phyloP scores from a whole-genome alignment of 2,329 filamentous ascomycete genomes.

The Lecanoromycetidae sp. region DNA sequence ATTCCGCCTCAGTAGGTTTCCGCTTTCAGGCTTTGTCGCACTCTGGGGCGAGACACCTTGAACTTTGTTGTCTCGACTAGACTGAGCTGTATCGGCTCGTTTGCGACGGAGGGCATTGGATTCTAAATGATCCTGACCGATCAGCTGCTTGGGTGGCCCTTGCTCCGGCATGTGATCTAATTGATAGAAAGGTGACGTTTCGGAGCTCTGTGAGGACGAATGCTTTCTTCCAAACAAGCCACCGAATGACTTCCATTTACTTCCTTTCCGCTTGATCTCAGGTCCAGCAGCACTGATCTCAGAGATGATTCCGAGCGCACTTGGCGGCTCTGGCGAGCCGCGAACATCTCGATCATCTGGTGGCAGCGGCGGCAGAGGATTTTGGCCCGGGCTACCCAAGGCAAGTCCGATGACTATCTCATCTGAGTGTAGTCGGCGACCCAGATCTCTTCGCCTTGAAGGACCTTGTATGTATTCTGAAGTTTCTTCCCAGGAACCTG shows the following conservation, averaged over 20 bases:
- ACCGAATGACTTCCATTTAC: slow-evolving; percentile 37
- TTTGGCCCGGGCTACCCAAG: slow-evolving; percentile 49
- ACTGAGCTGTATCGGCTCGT: slow-evolving; percentile 9
- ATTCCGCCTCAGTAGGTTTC: slow-evolving; percentile 8
- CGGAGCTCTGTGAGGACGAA: neutral
- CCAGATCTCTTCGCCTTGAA: neutral
- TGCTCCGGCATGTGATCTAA: neutral
- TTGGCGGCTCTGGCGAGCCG: slow-evolving; percentile 1
- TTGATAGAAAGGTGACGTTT: slow-evolving; percentile 7
- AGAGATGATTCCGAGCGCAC: neutral
- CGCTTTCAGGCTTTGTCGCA: neutral
- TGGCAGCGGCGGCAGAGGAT: slow-evolving; percentile 11
- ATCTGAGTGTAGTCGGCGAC: slow-evolving; percentile 18
- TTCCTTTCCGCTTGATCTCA: slow-evolving; percentile 26
- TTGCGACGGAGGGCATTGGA: slow-evolving; percentile 10
- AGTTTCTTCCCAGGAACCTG: neutral
- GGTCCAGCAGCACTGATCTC: slow-evolving; percentile 6
- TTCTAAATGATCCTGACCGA: slow-evolving; percentile 3
- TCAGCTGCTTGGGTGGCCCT: neutral
- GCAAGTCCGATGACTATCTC: slow-evolving; percentile 58
- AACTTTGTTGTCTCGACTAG: neutral
- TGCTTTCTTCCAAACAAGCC: slow-evolving; percentile 30
- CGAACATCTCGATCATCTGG: slow-evolving; percentile 1
- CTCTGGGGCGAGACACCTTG: neutral
- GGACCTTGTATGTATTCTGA: neutral